Evolutionary conservation across 1,284 basidiomycete species (phyloP).

Genomic region (Cerioporus squamosus): DNA sequence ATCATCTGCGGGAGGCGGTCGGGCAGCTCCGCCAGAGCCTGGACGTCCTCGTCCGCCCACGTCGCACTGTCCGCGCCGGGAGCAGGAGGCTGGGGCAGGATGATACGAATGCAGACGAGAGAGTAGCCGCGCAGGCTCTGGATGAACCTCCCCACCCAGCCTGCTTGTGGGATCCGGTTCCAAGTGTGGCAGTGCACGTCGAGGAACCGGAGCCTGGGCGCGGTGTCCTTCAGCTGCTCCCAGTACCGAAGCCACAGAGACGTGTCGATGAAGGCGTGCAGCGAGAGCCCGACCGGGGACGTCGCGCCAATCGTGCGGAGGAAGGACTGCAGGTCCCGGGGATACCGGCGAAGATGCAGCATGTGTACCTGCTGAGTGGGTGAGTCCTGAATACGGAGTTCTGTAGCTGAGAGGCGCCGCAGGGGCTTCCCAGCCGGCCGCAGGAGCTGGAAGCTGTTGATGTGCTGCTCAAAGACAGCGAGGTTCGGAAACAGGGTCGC

Average conservation of each 20-base stretch:
- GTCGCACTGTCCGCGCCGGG: slow-evolving; percentile 7
- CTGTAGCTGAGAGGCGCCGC: slow-evolving; percentile 12
- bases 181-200: slow-evolving; percentile 18
- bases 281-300: slow-evolving; percentile 14
- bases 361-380: slow-evolving; percentile 11
- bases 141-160: slow-evolving; percentile 17
- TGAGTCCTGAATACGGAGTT: slow-evolving; percentile 3
- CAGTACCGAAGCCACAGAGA: slow-evolving; percentile 14
- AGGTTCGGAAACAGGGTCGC: slow-evolving; percentile 13
- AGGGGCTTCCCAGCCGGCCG: slow-evolving; percentile 2
- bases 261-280: slow-evolving; percentile 16
- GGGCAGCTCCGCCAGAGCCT: slow-evolving; percentile 15
- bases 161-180: slow-evolving; percentile 8
- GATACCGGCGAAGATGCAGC: slow-evolving; percentile 13
- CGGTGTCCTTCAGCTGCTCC: slow-evolving; percentile 8
- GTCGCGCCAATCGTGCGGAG: slow-evolving; percentile 10
- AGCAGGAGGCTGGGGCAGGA: slow-evolving; percentile 12
- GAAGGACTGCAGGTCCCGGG: slow-evolving; percentile 11
- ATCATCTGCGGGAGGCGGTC: slow-evolving; percentile 13
- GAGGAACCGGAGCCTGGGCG: slow-evolving; percentile 14
- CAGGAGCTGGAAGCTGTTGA: slow-evolving; percentile 10
- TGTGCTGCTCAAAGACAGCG: slow-evolving; percentile 10
- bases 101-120: slow-evolving; percentile 14
- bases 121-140: slow-evolving; percentile 11
- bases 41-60: slow-evolving; percentile 15